Percentiles rank a stretch among this genome's conserved stretches.
phyloP scores from a whole-genome alignment of 2,329 filamentous ascomycete genomes.

The Rhinocladiella similis region DNA sequence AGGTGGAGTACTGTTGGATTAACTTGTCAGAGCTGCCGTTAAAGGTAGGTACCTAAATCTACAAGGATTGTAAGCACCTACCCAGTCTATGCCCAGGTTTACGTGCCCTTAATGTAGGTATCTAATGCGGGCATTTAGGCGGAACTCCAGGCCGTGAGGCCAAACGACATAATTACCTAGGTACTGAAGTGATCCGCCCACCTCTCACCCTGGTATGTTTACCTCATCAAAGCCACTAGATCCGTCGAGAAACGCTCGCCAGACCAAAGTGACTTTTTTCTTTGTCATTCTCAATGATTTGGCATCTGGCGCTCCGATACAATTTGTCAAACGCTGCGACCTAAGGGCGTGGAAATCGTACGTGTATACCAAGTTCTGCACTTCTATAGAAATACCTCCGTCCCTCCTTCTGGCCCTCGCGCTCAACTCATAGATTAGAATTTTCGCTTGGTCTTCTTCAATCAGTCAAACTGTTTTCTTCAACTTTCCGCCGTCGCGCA shows the following conservation, averaged over 20 bases:
- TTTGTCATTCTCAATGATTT: not conserved
- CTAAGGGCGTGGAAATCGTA: not conserved
- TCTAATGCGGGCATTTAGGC: too few relatives aligned
- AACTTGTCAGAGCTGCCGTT: not conserved
- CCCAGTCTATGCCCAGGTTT: too few relatives aligned
- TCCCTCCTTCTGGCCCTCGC: not conserved
- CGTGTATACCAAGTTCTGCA: not conserved
- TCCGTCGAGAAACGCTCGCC: not conserved
- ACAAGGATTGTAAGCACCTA: not conserved
- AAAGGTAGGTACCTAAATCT: not conserved
- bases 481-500: conserved; percentile 66
- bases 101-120: too few relatives aligned
- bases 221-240: conserved; percentile 4
- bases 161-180: too few relatives aligned
- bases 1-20: too few relatives aligned
- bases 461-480: conserved; percentile 89
- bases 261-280: not conserved
- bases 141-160: too few relatives aligned
- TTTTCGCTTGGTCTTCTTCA: not conserved
- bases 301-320: too few relatives aligned
- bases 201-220: not conserved
- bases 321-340: too few relatives aligned
- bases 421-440: too few relatives aligned
- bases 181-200: too few relatives aligned
- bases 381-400: not conserved